These are phyloP conservation scores for Striga hermonthica DNA, from an alignment of 305 asterid genomes.

Conservation along the genomic window DNA sequence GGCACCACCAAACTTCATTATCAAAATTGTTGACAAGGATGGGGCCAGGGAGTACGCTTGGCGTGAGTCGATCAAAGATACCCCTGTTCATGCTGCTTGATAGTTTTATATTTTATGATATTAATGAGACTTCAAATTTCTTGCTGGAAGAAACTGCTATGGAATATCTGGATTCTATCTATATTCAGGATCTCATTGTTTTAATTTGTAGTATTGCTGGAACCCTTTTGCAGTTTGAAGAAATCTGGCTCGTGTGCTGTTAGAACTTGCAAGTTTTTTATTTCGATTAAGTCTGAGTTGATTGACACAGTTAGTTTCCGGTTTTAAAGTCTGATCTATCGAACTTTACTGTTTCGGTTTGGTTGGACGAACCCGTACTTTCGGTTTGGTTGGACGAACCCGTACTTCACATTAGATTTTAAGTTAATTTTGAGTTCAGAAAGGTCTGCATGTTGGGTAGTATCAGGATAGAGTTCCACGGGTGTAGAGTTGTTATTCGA, in stretches of 20 bases:
- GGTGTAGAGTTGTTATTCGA: too few species aligned
- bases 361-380: too few species aligned
- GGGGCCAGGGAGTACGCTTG: constrained; percentile 78
- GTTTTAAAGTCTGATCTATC: too few species aligned
- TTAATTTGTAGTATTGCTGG: constrained; percentile 29
- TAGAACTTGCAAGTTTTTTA: too few species aligned
- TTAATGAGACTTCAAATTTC: constrained; percentile 13
- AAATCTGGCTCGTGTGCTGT: background rate
- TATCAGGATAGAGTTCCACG: too few species aligned
- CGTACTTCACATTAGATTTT: too few species aligned
- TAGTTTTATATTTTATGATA: background rate
- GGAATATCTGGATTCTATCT: constrained; percentile 14
- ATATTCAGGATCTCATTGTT: constrained; percentile 25
- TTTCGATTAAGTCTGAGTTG: too few species aligned
- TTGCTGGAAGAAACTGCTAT: constrained; percentile 1
- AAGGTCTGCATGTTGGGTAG: too few species aligned
- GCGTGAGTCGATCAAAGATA: constrained; percentile 71
- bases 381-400: too few species aligned
- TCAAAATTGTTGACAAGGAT: constrained; percentile 82
- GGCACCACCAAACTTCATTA: constrained; percentile 87
- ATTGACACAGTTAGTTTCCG: too few species aligned
- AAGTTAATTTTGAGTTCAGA: too few species aligned
- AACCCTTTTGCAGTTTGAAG: constrained; percentile 24
- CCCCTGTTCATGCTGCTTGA: constrained; percentile 38
- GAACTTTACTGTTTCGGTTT: too few species aligned